phyloP scores from a whole-genome alignment of 2,329 filamentous ascomycete genomes.

The Leptographium radiaticola region DNA sequence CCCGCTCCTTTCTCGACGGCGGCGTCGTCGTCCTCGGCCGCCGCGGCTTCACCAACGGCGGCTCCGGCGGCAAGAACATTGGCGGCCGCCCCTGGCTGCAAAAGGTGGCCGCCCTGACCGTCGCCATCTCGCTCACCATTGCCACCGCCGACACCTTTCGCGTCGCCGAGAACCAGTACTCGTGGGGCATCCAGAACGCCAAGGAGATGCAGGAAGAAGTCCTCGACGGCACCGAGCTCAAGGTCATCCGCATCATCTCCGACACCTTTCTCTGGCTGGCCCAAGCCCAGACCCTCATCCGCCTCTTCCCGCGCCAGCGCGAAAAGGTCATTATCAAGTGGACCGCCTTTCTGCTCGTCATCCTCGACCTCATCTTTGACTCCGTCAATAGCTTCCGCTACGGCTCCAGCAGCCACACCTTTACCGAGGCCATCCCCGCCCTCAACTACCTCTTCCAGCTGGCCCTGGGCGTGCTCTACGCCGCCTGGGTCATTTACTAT shows the following conservation, averaged over 20 bases:
- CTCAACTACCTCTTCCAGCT: conserved; percentile 85
- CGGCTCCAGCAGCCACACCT: conserved; percentile 42
- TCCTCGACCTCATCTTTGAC: conserved; percentile 81
- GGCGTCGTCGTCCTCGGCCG: conserved; percentile 70
- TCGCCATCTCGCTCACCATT: conserved; percentile 79
- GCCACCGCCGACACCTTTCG: conserved; percentile 84
- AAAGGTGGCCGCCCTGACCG: conserved; percentile 61
- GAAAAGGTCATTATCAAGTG: conserved; percentile 99
- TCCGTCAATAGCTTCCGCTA: conserved; percentile 76
- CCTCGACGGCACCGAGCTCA: conserved; percentile 72
- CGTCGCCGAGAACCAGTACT: conserved; percentile 72
- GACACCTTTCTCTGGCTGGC: conserved; percentile 96
- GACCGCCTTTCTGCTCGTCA: conserved; percentile 89
- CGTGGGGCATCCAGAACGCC: conserved; percentile 67
- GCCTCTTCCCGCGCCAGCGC: conserved; percentile 87
- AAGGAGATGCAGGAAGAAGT: conserved; percentile 63
- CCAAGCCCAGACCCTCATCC: conserved; percentile 91
- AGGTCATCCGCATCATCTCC: conserved; percentile 82
- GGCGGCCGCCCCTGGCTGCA: conserved; percentile 91
- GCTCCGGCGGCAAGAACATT: conserved; percentile 66
- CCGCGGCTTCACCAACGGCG: conserved; percentile 74
- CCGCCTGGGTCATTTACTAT: conserved; percentile 90
- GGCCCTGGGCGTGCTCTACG: conserved; percentile 74
- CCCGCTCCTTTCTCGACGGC: conserved; percentile 83
- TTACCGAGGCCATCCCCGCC: conserved; percentile 81